Evolutionary conservation across 2,329 filamentous ascomycete genomes (phyloP), one percentile per base, ranked within the genome.

Genomic region (Monilinia fructicola): DNA sequence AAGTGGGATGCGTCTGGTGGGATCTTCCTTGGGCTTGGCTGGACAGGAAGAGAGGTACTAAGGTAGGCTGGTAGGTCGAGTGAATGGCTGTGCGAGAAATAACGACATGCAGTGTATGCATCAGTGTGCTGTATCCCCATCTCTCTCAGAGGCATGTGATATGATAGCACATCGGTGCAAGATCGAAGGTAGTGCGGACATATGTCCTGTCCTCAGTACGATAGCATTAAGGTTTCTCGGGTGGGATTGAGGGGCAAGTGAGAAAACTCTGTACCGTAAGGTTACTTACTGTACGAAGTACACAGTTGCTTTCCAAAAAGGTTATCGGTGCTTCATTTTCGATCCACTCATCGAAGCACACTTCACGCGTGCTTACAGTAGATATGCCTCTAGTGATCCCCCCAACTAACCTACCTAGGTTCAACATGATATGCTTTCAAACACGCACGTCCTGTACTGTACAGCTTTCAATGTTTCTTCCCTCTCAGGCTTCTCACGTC

Each of bases 191-290:
- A 18, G 38, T 5, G 40, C 12, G 40, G 55, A 11, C 40, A 58
- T 28, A 3, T 21, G 7, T 42, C 38, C n/a, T 5, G n/a, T 7
- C n/a, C n/a, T 21, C 9, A 21, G 38, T 46, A 35, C 6, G 9
- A 5, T 35, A 35, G 40, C 18, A 58, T 44, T 31, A 14, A 18
- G n/a, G 31, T 4, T 50, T 42, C 18, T 38, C 31, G 21, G 14
- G 50, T 54, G 38, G 52, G 40, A 26, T 64, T 48, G 61, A 64
- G 61, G 52, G 28, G 55, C 23, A 44, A 31, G 38, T 28, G 23
- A 23, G 53, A 26, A 56, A 16, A 35, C 31, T 35, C 31, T 35
- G 31, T 35, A 31, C 28, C 28, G 40, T 4, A 40, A 2, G 7
- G 11, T 10, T 14, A 3, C 40, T 4, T 4, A 42, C 11, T 48